Conservation (phyloP, 768 basidiomycete species). For the Lenzites betulinus region DNA sequence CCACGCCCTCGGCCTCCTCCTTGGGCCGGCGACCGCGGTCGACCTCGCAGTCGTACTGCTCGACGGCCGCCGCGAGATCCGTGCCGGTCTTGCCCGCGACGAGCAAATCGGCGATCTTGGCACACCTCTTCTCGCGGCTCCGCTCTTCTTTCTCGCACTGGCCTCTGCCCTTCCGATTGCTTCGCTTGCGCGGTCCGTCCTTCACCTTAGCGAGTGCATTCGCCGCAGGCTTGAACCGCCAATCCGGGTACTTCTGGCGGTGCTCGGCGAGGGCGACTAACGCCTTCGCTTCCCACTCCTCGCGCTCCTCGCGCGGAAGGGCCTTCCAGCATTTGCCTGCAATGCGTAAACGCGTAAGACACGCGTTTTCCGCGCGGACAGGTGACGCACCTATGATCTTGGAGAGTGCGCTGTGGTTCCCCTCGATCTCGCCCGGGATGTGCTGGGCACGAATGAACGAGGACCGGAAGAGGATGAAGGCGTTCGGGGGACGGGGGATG, state of each 20-base stretch:
- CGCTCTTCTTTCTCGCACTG: conserved; percentile 41
- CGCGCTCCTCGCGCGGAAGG: conserved; percentile 64
- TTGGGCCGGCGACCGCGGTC: conserved; percentile 29
- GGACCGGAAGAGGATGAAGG: conserved; percentile 83
- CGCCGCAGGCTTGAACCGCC: conserved; percentile 76
- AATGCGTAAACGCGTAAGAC: conserved; percentile 10
- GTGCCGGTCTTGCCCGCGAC: conserved; percentile 66
- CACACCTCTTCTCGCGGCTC: conserved; percentile 61
- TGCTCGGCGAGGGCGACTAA: conserved; percentile 73
- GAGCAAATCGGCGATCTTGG: conserved; percentile 67
- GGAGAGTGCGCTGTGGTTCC: conserved; percentile 76
- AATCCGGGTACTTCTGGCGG: conserved; percentile 73
- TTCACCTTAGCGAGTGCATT: conserved; percentile 46
- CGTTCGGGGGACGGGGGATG: conserved; percentile 83
- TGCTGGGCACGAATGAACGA: conserved; percentile 75
- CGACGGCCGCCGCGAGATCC: conserved; percentile 61
- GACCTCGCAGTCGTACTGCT: conserved; percentile 53
- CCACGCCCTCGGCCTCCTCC: conserved; percentile 23
- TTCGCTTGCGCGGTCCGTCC: conserved; percentile 41
- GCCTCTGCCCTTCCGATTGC: conserved; percentile 37
- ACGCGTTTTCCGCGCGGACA: conserved; percentile 12
- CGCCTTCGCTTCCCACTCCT: conserved; percentile 78
- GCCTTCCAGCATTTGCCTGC: conserved; percentile 76
- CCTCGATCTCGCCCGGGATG: conserved; percentile 76
- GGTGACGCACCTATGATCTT: conserved; percentile 71